Conservation (phyloP, 805 yeast species). For the Naumovozyma dairenensis region DNA sequence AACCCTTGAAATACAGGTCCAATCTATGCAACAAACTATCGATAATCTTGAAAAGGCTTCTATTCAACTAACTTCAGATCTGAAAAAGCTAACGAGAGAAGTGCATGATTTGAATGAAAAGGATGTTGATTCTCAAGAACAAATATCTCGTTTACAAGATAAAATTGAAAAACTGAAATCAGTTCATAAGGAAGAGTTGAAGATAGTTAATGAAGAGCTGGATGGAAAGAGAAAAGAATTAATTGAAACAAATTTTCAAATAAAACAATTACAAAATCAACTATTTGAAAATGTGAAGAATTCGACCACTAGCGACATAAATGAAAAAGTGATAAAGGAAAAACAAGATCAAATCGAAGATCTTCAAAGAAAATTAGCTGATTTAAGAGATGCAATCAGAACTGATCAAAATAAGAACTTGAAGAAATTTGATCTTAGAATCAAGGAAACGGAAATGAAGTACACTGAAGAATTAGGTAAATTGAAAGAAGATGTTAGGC, state of each 20-base stretch:
- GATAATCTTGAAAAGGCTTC: too few relatives aligned
- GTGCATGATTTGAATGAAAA: too few relatives aligned
- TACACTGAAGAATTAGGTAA: background rate
- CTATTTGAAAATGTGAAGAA: constrained; percentile 1
- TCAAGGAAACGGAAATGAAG: background rate
- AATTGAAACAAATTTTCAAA: background rate
- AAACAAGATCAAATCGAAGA: constrained; percentile 2
- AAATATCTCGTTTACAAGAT: too few relatives aligned
- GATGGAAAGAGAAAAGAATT: background rate
- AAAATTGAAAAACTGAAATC: too few relatives aligned
- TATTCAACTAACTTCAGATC: too few relatives aligned
- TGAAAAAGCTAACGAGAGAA: too few relatives aligned
- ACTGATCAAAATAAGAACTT: background rate
- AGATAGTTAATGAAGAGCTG: background rate
- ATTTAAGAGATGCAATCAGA: background rate
- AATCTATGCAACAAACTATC: too few relatives aligned
- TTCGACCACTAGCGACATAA: background rate
- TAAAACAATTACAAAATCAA: constrained; percentile 1
- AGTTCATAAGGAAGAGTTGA: background rate
- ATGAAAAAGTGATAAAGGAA: constrained; percentile 4
- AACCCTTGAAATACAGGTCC: too few relatives aligned
- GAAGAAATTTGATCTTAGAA: background rate
- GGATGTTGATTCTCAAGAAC: too few relatives aligned
- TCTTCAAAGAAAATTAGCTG: constrained; percentile 3
- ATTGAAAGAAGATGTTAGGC: background rate